phyloP scores from a whole-genome alignment of 192 early-diverging fungal species.

The Backusella luteola region DNA sequence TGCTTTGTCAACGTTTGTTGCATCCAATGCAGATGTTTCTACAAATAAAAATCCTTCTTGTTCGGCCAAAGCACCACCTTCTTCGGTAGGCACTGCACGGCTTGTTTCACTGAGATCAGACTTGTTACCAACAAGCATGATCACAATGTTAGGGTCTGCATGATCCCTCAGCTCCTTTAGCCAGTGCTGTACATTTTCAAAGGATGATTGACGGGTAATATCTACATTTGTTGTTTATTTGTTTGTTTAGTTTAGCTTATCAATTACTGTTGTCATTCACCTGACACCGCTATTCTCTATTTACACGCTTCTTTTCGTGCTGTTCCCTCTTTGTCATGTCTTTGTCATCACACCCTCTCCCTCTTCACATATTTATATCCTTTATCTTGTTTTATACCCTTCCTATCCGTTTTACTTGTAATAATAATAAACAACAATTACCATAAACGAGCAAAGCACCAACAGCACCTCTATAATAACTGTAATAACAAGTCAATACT shows the following conservation, averaged over 20 bases:
- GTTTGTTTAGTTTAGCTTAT: neutral
- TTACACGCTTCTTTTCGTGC: neutral
- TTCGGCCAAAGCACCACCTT: conserved; percentile 74
- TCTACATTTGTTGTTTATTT: conserved; percentile 17
- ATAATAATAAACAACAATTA: conserved; percentile 26
- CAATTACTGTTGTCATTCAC: neutral
- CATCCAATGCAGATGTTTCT: conserved; percentile 72
- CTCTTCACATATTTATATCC: neutral
- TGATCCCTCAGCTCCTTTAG: conserved; percentile 89
- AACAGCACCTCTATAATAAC: conserved; percentile 93
- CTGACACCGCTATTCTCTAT: neutral
- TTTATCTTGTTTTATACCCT: too few species aligned
- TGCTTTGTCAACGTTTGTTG: conserved; percentile 81
- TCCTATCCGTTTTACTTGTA: conserved; percentile 31
- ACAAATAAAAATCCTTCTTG: conserved; percentile 77
- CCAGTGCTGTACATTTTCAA: conserved; percentile 89
- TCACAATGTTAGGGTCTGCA: conserved; percentile 88
- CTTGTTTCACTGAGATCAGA: conserved; percentile 70
- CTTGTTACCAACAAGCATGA: conserved; percentile 92
- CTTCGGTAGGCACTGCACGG: conserved; percentile 69
- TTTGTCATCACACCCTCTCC: neutral
- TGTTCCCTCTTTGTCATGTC: neutral
- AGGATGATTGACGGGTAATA: conserved; percentile 55
- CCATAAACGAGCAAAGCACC: conserved; percentile 88
- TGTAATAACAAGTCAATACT: conserved; percentile 9